Evolutionary conservation across 495 filamentous ascomycete genomes (phyloP), one percentile per base, ranked within the genome.

Genomic region (Xylaria cubensis): DNA sequence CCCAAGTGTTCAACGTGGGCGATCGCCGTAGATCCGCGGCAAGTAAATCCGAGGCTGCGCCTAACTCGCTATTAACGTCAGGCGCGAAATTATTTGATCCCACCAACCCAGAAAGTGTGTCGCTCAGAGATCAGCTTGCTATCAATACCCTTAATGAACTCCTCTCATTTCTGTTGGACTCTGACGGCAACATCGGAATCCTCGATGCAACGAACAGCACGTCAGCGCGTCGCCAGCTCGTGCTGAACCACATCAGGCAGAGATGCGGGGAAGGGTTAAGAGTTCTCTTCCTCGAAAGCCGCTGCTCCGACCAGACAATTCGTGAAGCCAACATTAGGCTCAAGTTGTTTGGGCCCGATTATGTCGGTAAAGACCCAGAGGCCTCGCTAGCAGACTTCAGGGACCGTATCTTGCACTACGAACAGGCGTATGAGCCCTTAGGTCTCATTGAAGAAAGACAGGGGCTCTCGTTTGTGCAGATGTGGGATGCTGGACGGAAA

Each of bases 401-500:
- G 78, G 90, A 91, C 80, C 90, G 93, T 63, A 90, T 95, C 29
- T 86, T 85, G 24, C 87, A 94, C 24, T 95, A 95, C 74, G 88
- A 94, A 77, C 89, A 90, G 74, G 92, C 90, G 24, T 95, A 95
- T 76, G 88, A 93, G 10, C 91, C 93, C 0, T 81, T 95, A 5
- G 93, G 93, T 9, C 88, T 92, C 17, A 92, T 90, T 69, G 93
- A 95, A 80, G 93, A 95, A 76, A 83, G 86, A 44, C 82, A 92
- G 72, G 85, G 71, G 46, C 65, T 42, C 39, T 51, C 34, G 58
- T 44, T 72, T 46, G 46, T 64, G 64, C 82, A 90, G 81, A 94
- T 95, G 92, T 93, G 94, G 62, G 93, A 95, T 79, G 93, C 95
- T 24, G 93, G 93, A 39, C 89, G 93, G 32, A 95, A 95, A 79